A percentile compares a stretch with the other conserved stretches of the same genome.
These are phyloP conservation scores for Chlorella sp. DNA, from an alignment of 139 green algal genomes.

Conservation along the genomic window DNA sequence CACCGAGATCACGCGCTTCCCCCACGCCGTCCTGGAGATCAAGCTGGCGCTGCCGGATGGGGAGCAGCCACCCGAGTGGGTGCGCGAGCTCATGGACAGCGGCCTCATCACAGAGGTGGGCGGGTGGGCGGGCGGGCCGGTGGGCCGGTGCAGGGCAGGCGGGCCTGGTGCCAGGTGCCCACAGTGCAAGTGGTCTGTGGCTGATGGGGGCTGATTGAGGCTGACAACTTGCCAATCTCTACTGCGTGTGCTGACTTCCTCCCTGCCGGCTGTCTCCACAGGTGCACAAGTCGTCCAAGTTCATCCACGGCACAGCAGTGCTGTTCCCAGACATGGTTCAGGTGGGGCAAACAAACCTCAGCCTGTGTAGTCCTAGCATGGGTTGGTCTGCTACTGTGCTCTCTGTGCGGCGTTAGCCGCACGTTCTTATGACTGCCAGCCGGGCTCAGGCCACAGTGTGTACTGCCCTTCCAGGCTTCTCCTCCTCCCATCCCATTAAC, in stretches of 20 bases:
- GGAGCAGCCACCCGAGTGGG: slow-evolving; percentile 82
- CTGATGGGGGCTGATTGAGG: too few species aligned
- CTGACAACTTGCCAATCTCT: too few species aligned
- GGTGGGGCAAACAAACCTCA: not conserved
- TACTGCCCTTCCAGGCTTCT: too few species aligned
- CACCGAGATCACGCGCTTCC: slow-evolving; percentile 94
- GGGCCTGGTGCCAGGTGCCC: too few species aligned
- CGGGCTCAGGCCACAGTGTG: too few species aligned
- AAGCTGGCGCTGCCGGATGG: slow-evolving; percentile 93
- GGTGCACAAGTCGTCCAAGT: slow-evolving; percentile 97
- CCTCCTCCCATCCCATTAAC: not conserved
- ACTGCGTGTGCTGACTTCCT: too few species aligned
- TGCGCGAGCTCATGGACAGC: slow-evolving; percentile 82
- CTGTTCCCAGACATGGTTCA: slow-evolving; percentile 88
- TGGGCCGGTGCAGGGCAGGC: too few species aligned
- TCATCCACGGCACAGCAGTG: slow-evolving; percentile 87
- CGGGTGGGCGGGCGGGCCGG: not conserved
- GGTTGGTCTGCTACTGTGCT: too few species aligned
- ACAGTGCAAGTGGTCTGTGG: too few species aligned
- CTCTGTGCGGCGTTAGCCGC: too few species aligned
- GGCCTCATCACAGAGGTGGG: slow-evolving; percentile 66
- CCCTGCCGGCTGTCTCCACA: not conserved
- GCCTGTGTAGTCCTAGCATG: too few species aligned
- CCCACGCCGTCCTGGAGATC: slow-evolving; percentile 94
- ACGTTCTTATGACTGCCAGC: too few species aligned